Conservation (phyloP, 371 early-diverging fungal species). For the Circinella umbellata region DNA sequence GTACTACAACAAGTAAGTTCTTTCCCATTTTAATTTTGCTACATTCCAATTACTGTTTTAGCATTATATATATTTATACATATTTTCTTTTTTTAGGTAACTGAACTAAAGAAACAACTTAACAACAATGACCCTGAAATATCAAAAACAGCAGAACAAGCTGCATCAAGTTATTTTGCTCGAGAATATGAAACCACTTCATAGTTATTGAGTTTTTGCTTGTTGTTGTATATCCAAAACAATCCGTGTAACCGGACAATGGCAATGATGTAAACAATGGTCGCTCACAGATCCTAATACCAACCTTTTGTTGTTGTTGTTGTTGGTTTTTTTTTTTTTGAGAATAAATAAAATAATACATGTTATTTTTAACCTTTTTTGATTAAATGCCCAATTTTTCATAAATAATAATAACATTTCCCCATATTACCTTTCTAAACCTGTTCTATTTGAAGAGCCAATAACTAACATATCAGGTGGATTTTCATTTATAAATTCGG, state of each 20-base stretch:
- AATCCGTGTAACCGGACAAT: slow-evolving; percentile 34
- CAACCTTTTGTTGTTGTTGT: slow-evolving; percentile 11
- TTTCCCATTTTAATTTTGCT: too few relatives aligned
- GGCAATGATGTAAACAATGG: slow-evolving; percentile 35
- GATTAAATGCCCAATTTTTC: too few relatives aligned
- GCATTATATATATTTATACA: too few relatives aligned
- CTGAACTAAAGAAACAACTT: background rate
- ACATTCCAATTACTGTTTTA: too few relatives aligned
- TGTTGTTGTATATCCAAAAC: background rate
- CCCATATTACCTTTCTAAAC: slow-evolving; percentile 31
- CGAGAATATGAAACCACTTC: slow-evolving; percentile 24
- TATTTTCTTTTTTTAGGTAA: slow-evolving; percentile 2
- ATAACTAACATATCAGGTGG: slow-evolving; percentile 35
- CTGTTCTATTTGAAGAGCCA: slow-evolving; percentile 37
- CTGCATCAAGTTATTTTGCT: slow-evolving; percentile 27
- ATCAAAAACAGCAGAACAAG: slow-evolving; percentile 25
- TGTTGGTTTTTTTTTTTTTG: too few relatives aligned
- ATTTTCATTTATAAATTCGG: slow-evolving; percentile 27
- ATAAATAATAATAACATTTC: too few relatives aligned
- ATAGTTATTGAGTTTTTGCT: background rate
- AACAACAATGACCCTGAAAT: slow-evolving; percentile 4
- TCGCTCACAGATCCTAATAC: slow-evolving; percentile 42
- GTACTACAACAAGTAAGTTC: slow-evolving; percentile 33
- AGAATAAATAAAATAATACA: background rate
- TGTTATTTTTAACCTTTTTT: background rate